Conservation (phyloP, 2,329 filamentous ascomycete species). For the Curvularia sp. region DNA sequence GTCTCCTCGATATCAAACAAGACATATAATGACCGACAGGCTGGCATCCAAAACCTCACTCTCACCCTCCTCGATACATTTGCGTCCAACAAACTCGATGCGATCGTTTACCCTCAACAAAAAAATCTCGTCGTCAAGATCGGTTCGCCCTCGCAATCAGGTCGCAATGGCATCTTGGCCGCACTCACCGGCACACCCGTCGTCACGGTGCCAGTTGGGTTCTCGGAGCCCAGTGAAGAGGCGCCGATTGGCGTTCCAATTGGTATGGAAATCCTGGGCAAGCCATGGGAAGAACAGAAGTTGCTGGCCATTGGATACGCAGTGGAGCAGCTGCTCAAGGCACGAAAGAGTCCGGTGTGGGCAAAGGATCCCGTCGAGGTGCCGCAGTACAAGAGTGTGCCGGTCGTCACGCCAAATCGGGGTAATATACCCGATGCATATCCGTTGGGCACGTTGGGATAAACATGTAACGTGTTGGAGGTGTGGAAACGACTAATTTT, state of each 20-base stretch:
- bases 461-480: not conserved
- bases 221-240: slow-evolving; percentile 56
- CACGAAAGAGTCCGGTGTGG: slow-evolving; percentile 58
- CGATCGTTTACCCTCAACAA: slow-evolving; percentile 69
- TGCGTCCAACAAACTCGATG: slow-evolving; percentile 58
- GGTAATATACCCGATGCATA: slow-evolving; percentile 56
- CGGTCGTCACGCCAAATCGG: slow-evolving; percentile 53
- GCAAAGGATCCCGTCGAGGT: slow-evolving; percentile 52
- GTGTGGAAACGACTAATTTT: not conserved
- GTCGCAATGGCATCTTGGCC: slow-evolving; percentile 65
- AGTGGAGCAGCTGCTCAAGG: slow-evolving; percentile 56
- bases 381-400: slow-evolving; percentile 53
- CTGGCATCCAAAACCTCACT: slow-evolving; percentile 62
- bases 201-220: slow-evolving; percentile 62
- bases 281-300: slow-evolving; percentile 62
- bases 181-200: slow-evolving; percentile 62
- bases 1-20: slow-evolving; percentile 60
- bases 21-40: slow-evolving; percentile 58
- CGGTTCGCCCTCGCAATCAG: slow-evolving; percentile 63
- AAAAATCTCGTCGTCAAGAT: slow-evolving; percentile 67
- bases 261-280: slow-evolving; percentile 69
- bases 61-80: slow-evolving; percentile 61
- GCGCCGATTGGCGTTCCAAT: slow-evolving; percentile 67
- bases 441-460: slow-evolving; percentile 54
- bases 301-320: slow-evolving; percentile 62